phyloP scores from a whole-genome alignment of 345 rosid genomes.

The rapeseed (Brassica napus) region Da-Ae NC_063435.1:9288001-9288500 shows the following conservation, averaged over 20 bases:
- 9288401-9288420: background rate
- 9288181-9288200: background rate
- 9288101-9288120: background rate
- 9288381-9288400: constrained; percentile 2
- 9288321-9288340: background rate
- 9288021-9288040: background rate
- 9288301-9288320: background rate
- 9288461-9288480: background rate
- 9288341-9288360: constrained; percentile 2
- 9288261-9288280: background rate
- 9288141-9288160: background rate
- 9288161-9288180: background rate
- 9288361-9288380: constrained; percentile 6
- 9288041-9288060: constrained; percentile 4
- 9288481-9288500: background rate
- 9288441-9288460: background rate
- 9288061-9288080: background rate
- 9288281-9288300: background rate
- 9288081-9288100: background rate
- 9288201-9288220: background rate
- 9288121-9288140: background rate
- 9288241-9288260: background rate
- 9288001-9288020: background rate
- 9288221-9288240: background rate
- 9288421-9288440: background rate